phyloP scores from a whole-genome alignment of 2,329 filamentous ascomycete species.

The Phyllosticta capitalensis region DNA sequence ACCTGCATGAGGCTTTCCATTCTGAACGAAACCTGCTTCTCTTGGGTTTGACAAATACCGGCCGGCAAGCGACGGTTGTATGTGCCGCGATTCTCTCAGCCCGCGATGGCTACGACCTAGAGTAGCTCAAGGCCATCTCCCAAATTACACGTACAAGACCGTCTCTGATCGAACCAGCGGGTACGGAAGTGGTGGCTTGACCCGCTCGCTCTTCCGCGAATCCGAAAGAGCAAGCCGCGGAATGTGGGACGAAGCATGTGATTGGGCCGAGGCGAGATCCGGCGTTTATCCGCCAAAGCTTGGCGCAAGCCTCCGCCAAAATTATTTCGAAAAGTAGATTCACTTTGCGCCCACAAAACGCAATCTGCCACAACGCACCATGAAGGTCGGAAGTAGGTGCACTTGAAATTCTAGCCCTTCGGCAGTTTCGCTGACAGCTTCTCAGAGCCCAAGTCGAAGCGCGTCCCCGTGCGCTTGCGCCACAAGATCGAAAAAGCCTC shows the following conservation, averaged over 20 bases:
- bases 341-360: neutral
- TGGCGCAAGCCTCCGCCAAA: conserved; percentile 14
- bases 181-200: neutral
- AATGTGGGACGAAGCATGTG: neutral
- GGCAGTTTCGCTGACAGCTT: neutral
- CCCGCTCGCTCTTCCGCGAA: neutral
- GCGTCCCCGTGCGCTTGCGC: conserved; percentile 75
- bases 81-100: neutral
- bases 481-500: conserved; percentile 95
- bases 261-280: neutral
- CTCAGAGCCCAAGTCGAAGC: conserved; percentile 88
- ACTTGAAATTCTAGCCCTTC: neutral
- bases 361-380: conserved; percentile 17
- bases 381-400: conserved; percentile 35
- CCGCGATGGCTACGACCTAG: neutral
- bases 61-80: neutral
- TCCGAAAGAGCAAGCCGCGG: neutral
- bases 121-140: neutral
- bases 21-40: neutral
- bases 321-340: conserved; percentile 8
- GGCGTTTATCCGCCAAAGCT: conserved; percentile 13
- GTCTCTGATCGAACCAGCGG: neutral
- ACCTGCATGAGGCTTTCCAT: neutral
- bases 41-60: neutral
- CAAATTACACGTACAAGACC: neutral